Conservation (phyloP, 2,329 filamentous ascomycete species). For the Fusarium armeniacum region DNA sequence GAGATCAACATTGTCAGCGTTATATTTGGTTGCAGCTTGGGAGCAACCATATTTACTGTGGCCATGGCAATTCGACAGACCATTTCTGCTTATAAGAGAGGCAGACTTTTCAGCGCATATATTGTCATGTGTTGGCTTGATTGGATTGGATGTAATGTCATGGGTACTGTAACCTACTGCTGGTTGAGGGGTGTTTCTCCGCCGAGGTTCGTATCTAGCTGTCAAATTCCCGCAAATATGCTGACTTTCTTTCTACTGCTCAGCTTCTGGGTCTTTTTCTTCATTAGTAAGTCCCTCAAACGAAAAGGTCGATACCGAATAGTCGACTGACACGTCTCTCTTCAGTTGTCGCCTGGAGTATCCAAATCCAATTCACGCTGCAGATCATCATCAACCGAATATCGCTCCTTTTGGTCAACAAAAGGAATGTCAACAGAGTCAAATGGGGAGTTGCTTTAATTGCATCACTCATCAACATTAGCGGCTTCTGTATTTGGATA, state of each 20-base stretch:
- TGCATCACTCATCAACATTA: conserved; percentile 37
- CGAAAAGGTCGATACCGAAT: accelerated
- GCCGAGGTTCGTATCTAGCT: conserved; percentile 26
- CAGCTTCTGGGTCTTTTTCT: conserved; percentile 45
- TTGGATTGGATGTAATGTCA: conserved; percentile 36
- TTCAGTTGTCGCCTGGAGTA: conserved; percentile 37
- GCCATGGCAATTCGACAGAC: conserved; percentile 41
- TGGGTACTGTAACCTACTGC: conserved; percentile 38
- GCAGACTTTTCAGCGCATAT: conserved; percentile 28
- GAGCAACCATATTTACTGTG: conserved; percentile 31
- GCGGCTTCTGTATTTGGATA: conserved; percentile 39
- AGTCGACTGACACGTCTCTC: background rate
- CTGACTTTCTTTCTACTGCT: conserved; percentile 2
- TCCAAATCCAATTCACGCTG: conserved; percentile 43
- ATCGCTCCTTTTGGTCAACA: conserved; percentile 31
- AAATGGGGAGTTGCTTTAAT: conserved; percentile 20
- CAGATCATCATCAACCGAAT: conserved; percentile 44
- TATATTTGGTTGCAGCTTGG: conserved; percentile 46
- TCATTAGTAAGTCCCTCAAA: conserved; percentile 24
- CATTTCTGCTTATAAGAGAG: conserved; percentile 28
- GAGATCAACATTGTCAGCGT: conserved; percentile 45
- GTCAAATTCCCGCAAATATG: too few relatives aligned
- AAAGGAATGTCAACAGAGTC: conserved; percentile 8
- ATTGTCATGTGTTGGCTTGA: conserved; percentile 45
- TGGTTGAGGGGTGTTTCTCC: conserved; percentile 32